These are phyloP conservation scores for Solanum sitiens DNA, from an alignment of 257 asterid species.

Conservation along the genomic window DNA sequence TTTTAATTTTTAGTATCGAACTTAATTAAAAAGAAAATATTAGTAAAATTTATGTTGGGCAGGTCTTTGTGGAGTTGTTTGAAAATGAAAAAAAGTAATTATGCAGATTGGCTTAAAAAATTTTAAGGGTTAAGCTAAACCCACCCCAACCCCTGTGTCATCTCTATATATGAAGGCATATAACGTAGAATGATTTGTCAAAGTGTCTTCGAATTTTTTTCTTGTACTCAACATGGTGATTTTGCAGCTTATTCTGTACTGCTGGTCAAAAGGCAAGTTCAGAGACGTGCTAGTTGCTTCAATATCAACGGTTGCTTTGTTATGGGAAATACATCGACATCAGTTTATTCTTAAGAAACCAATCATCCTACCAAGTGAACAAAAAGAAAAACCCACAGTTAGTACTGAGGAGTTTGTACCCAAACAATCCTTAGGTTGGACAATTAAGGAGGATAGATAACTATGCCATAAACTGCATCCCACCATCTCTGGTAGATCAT, in stretches of 20 bases:
- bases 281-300: neutral
- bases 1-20: no score
- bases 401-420: neutral
- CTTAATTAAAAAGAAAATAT: no score
- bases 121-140: no score
- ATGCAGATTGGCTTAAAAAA: no score
- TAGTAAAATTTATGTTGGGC: no score
- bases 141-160: no score
- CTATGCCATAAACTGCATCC: neutral
- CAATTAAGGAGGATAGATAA: neutral
- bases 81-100: no score
- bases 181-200: neutral
- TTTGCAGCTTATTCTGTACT: neutral
- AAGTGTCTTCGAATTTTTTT: neutral
- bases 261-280: neutral
- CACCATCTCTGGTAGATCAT: neutral
- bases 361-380: neutral
- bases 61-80: no score
- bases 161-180: neutral
- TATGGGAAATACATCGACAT: neutral
- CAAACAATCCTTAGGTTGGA: neutral
- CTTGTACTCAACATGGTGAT: neutral
- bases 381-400: neutral
- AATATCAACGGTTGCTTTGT: neutral
- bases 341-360: neutral